phyloP scores from a whole-genome alignment of 2,329 filamentous ascomycete species.

The Fusarium nanum region DNA sequence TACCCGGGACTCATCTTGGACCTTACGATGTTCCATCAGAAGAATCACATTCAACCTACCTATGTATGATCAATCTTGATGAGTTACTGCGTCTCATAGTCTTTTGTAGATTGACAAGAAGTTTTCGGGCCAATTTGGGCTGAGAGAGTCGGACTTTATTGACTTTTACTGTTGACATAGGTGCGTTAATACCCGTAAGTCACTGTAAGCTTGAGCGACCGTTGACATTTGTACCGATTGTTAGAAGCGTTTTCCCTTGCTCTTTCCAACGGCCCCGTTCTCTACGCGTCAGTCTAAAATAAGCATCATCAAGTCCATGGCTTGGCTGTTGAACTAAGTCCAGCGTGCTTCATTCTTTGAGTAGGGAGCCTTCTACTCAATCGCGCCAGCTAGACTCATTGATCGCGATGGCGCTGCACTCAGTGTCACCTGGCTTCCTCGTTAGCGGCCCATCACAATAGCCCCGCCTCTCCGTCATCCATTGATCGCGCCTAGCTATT shows the following conservation, averaged over 20 bases:
- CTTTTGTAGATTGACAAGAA: fast-evolving
- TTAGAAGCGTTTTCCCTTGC: not conserved
- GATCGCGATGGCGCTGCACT: not conserved
- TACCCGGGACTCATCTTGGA: not conserved
- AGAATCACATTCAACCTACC: not conserved
- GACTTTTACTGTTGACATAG: not conserved
- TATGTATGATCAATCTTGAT: not conserved
- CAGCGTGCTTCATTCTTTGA: not conserved
- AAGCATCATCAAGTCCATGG: not conserved
- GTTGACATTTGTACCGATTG: not conserved
- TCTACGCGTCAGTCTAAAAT: not conserved
- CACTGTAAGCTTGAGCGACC: not conserved
- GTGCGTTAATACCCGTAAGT: not conserved
- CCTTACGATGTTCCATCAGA: not conserved
- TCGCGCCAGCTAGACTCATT: not conserved
- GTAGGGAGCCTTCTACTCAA: not conserved
- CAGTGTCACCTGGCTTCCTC: not conserved
- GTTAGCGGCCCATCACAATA: not conserved
- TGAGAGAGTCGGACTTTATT: not conserved
- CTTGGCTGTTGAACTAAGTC: not conserved
- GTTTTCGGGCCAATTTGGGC: fast-evolving
- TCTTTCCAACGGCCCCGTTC: not conserved
- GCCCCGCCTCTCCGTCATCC: not conserved
- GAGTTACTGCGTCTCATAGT: not conserved
- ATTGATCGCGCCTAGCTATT: not conserved